phyloP scores from a whole-genome alignment of 352 stramenopile genomes.

The Halophytophthora polymorphica region DNA sequence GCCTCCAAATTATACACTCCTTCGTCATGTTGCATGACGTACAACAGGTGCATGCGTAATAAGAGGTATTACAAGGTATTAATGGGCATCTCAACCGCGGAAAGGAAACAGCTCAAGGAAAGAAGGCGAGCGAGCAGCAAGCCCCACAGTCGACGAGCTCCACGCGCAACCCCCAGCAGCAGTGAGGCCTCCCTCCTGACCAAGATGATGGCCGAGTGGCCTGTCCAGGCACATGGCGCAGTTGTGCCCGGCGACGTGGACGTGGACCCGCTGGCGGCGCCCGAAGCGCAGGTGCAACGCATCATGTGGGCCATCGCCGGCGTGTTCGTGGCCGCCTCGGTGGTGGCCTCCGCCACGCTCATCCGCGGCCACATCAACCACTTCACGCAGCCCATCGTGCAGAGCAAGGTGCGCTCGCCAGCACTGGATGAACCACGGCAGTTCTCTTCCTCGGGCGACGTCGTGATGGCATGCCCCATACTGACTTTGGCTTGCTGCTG shows the following conservation, averaged over 20 bases:
- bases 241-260: constrained; percentile 17
- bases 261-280: constrained; percentile 22
- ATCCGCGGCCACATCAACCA: constrained; percentile 91
- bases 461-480: background rate
- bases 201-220: too few species aligned
- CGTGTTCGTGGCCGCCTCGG: constrained; percentile 86
- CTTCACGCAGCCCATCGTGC: constrained; percentile 91
- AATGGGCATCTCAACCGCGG: too few species aligned
- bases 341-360: constrained; percentile 88
- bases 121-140: too few species aligned
- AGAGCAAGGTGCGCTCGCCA: constrained; percentile 86
- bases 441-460: constrained; percentile 2
- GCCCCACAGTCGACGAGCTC: too few species aligned
- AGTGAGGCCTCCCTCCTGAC: too few species aligned
- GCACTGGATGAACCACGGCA: background rate
- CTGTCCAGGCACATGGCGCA: constrained; percentile 1
- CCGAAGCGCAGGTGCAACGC: constrained; percentile 63
- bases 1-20: background rate
- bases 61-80: too few species aligned
- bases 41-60: too few species aligned
- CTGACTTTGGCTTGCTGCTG: constrained; percentile 6
- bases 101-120: too few species aligned
- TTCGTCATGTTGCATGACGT: background rate
- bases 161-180: too few species aligned
- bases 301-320: constrained; percentile 86